Percentiles rank a stretch among this genome's conserved stretches.
Conservation (phyloP, 2,329 filamentous ascomycete species). For the Pseudohalonectria lignicola region DNA sequence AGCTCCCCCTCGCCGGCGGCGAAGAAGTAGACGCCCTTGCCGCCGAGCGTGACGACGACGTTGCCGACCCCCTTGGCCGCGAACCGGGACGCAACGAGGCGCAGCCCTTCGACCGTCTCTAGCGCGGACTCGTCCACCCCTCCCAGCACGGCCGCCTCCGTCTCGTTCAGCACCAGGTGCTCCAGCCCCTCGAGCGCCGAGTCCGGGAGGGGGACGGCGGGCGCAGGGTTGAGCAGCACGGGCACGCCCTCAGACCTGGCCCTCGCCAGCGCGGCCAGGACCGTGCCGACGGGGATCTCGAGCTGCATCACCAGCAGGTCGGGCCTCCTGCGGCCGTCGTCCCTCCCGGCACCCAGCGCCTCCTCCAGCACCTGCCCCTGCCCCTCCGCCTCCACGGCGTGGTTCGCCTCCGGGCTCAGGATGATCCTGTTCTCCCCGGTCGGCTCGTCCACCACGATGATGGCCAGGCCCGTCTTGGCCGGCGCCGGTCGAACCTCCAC, state of each 20-base stretch:
- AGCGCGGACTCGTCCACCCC: constrained; percentile 22
- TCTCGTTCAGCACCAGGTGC: constrained; percentile 66
- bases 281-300: constrained; percentile 43
- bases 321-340: constrained; percentile 26
- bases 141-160: constrained; percentile 54
- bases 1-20: constrained; percentile 31
- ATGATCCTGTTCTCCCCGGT: constrained; percentile 70
- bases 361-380: constrained; percentile 8
- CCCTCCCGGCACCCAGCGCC: constrained; percentile 14
- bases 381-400: constrained; percentile 23
- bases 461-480: constrained; percentile 56
- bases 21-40: constrained; percentile 63
- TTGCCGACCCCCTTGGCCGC: constrained; percentile 57
- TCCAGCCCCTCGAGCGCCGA: constrained; percentile 46
- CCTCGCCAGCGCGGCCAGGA: constrained; percentile 35
- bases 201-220: constrained; percentile 57
- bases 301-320: constrained; percentile 49
- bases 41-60: constrained; percentile 76
- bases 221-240: constrained; percentile 62
- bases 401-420: constrained; percentile 61
- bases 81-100: constrained; percentile 37
- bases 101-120: constrained; percentile 19
- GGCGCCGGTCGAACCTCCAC: constrained; percentile 30
- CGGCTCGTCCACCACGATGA: constrained; percentile 65
- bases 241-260: constrained; percentile 27